Conservation (phyloP, 2,329 filamentous ascomycete species). For the Monosporascus sp. region DNA sequence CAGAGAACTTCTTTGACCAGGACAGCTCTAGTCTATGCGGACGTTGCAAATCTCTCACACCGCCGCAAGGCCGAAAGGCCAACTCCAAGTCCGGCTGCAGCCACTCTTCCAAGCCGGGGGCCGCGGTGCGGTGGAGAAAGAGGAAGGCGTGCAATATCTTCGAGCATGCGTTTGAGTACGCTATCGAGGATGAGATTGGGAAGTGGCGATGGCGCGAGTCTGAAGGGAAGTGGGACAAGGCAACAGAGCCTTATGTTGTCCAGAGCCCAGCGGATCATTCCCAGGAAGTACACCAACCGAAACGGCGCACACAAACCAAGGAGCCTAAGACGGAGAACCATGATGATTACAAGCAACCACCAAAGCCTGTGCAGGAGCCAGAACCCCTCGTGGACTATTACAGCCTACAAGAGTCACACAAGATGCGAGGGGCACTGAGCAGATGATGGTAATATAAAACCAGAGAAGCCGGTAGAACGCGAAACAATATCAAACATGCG, state of each 20-base stretch:
- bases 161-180: conserved; percentile 2
- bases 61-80: neutral
- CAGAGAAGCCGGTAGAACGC: no score
- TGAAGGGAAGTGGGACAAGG: neutral
- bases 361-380: neutral
- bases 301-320: neutral
- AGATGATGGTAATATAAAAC: neutral
- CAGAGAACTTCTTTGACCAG: neutral
- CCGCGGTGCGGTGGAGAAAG: neutral
- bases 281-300: neutral
- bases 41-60: neutral
- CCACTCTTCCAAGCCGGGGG: neutral
- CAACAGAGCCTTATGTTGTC: neutral
- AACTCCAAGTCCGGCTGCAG: neutral
- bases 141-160: neutral
- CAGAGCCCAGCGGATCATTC: neutral
- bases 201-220: neutral
- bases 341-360: neutral
- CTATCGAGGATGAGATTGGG: neutral
- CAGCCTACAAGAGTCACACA: neutral
- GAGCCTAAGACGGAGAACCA: neutral
- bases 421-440: neutral
- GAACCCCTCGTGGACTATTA: neutral
- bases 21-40: neutral
- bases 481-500: no score